Percentiles rank a stretch among this genome's conserved stretches.
Evolutionary conservation across 2,329 filamentous ascomycete species (phyloP).

Genomic region (Myriangium duriaei): DNA sequence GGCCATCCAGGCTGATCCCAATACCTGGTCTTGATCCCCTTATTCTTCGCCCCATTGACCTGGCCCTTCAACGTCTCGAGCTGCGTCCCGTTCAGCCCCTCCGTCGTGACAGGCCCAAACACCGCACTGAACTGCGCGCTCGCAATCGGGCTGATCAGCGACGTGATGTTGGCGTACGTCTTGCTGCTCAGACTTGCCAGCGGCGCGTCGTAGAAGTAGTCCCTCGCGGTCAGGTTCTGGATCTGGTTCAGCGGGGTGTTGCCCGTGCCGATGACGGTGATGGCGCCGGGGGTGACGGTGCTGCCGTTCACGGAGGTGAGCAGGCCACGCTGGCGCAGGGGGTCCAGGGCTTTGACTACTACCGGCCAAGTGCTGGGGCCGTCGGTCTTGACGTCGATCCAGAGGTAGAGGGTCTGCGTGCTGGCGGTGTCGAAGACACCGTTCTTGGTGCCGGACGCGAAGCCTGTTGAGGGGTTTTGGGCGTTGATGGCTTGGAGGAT

Average conservation of each 20-base stretch:
- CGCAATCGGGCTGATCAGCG: slow-evolving; percentile 40
- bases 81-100: slow-evolving; percentile 35
- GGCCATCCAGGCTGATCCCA: slow-evolving; percentile 52
- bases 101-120: slow-evolving; percentile 27
- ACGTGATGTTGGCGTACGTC: slow-evolving; percentile 34
- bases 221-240: slow-evolving; percentile 30
- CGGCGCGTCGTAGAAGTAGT: slow-evolving; percentile 51
- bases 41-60: slow-evolving; percentile 40
- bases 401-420: slow-evolving; percentile 47
- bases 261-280: slow-evolving; percentile 52
- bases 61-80: slow-evolving; percentile 39
- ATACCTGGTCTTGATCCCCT: slow-evolving; percentile 48
- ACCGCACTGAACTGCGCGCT: slow-evolving; percentile 36
- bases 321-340: slow-evolving; percentile 41
- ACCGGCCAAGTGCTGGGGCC: slow-evolving; percentile 43
- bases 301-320: slow-evolving; percentile 40
- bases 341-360: slow-evolving; percentile 44
- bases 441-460: slow-evolving; percentile 39
- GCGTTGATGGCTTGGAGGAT: slow-evolving; percentile 43
- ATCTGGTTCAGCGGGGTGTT: slow-evolving; percentile 41
- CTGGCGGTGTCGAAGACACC: slow-evolving; percentile 47
- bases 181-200: slow-evolving; percentile 33
- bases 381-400: slow-evolving; percentile 49
- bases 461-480: slow-evolving; percentile 43
- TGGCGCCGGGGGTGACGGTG: slow-evolving; percentile 34